Evolutionary conservation across 2,329 filamentous ascomycete species (phyloP).

Genomic region (Dothiorella sarmentorum): DNA sequence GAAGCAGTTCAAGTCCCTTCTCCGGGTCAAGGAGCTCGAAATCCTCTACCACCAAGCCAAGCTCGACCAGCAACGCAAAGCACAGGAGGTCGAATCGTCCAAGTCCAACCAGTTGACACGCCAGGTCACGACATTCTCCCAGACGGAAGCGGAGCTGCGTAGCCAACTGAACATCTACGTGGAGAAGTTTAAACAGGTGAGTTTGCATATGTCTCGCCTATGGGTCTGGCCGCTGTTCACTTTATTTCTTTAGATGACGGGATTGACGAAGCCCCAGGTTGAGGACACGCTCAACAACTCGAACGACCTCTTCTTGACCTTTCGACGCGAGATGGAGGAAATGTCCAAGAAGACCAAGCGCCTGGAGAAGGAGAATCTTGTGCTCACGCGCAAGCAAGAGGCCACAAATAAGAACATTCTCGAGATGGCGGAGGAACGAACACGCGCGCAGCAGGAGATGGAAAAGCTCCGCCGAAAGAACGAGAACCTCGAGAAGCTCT

Average conservation of each 20-base stretch:
- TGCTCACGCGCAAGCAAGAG: constrained; percentile 87
- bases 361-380: constrained; percentile 93
- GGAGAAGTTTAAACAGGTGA: constrained; percentile 99
- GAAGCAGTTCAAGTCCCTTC: constrained; percentile 84
- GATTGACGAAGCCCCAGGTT: constrained; percentile 60
- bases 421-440: constrained; percentile 93
- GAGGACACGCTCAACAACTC: constrained; percentile 98
- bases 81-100: constrained; percentile 74
- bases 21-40: constrained; percentile 93
- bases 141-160: constrained; percentile 88
- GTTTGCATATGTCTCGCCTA: constrained; percentile 18
- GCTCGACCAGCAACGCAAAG: constrained; percentile 85
- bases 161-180: constrained; percentile 98
- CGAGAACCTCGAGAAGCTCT: constrained; percentile 88
- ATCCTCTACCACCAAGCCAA: constrained; percentile 88
- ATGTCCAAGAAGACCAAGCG: constrained; percentile 99
- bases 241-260: constrained; percentile 25
- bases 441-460: constrained; percentile 68
- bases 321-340: constrained; percentile 98
- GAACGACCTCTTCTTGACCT: constrained; percentile 94
- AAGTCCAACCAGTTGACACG: constrained; percentile 81
- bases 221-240: constrained; percentile 16
- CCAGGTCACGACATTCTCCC: constrained; percentile 92
- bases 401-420: constrained; percentile 92
- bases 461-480: constrained; percentile 81